phyloP scores from a whole-genome alignment of 2,329 filamentous ascomycete genomes.

The Neopestalotiopsis sp. region DNA sequence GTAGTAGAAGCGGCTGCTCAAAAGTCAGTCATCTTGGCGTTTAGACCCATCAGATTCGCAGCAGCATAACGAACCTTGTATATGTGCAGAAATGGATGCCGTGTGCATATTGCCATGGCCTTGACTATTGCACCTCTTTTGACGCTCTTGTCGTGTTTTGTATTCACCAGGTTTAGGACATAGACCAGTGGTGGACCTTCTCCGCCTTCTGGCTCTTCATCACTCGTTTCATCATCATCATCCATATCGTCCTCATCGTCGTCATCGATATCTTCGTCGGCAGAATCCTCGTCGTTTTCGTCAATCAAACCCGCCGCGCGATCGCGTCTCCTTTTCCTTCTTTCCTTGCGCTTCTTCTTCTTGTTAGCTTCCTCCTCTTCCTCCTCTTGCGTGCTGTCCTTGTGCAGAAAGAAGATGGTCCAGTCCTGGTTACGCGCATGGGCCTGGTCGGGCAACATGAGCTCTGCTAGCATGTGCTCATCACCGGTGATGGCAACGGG shows the following conservation, averaged over 20 bases:
- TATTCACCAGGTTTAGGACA: slow-evolving; percentile 96
- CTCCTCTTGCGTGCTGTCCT: slow-evolving; percentile 84
- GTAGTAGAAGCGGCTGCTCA: slow-evolving; percentile 76
- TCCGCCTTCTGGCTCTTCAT: slow-evolving; percentile 67
- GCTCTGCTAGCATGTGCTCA: slow-evolving; percentile 96
- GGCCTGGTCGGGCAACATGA: slow-evolving; percentile 97
- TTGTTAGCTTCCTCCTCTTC: slow-evolving; percentile 73
- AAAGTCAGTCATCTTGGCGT: slow-evolving; percentile 23
- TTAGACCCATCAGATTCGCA: background rate
- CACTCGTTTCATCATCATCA: slow-evolving; percentile 47
- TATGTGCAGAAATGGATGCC: slow-evolving; percentile 96
- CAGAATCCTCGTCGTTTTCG: slow-evolving; percentile 48
- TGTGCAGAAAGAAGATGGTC: slow-evolving; percentile 99
- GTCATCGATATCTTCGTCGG: slow-evolving; percentile 48
- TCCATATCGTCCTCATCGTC: slow-evolving; percentile 56
- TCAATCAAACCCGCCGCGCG: slow-evolving; percentile 53
- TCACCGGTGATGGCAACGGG: slow-evolving; percentile 94
- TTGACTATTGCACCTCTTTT: slow-evolving; percentile 96
- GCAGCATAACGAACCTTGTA: slow-evolving; percentile 73
- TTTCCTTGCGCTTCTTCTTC: slow-evolving; percentile 57
- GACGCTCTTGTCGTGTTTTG: slow-evolving; percentile 91
- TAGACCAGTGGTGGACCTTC: slow-evolving; percentile 95
- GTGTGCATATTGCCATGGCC: slow-evolving; percentile 97
- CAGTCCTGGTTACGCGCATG: slow-evolving; percentile 95
- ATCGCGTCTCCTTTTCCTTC: slow-evolving; percentile 58